These are phyloP conservation scores for Phellinidium pouzarii DNA, from an alignment of 1,284 basidiomycete genomes.

Conservation along the genomic window DNA sequence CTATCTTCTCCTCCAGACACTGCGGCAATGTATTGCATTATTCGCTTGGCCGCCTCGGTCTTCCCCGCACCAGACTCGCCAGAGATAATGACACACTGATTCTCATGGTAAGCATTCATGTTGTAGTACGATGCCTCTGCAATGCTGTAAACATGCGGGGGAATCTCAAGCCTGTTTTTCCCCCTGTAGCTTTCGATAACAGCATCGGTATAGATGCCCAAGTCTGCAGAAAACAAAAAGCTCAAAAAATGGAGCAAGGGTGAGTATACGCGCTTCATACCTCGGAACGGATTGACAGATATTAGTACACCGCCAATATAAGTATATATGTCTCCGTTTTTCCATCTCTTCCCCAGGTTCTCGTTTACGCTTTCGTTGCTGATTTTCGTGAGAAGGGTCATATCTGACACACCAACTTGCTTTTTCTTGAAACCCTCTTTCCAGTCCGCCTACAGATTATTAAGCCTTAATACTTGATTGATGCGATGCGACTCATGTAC, in stretches of 20 bases:
- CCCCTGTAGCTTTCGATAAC: constrained; percentile 84
- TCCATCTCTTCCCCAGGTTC: constrained; percentile 95
- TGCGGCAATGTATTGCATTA: constrained; percentile 99
- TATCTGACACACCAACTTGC: constrained; percentile 95
- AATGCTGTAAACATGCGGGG: constrained; percentile 97
- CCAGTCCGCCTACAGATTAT: constrained; percentile 77
- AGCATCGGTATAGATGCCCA: constrained; percentile 95
- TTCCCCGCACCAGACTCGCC: constrained; percentile 98
- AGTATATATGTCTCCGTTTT: constrained; percentile 95
- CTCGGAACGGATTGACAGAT: constrained; percentile 97
- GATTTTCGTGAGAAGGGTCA: constrained; percentile 96
- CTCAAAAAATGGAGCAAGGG: constrained; percentile 15
- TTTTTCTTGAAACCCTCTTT: constrained; percentile 98
- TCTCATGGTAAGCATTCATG: constrained; percentile 99
- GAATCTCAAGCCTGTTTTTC: constrained; percentile 97
- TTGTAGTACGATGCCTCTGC: constrained; percentile 98
- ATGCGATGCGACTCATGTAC: constrained; percentile 29
- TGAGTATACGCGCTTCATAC: constrained; percentile 36
- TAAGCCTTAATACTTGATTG: neutral
- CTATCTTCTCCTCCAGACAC: constrained; percentile 84
- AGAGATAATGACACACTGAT: constrained; percentile 99
- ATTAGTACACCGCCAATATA: constrained; percentile 98
- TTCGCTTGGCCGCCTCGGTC: constrained; percentile 95
- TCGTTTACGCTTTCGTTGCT: constrained; percentile 98
- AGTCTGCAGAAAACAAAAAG: constrained; percentile 49